These are phyloP conservation scores for Rhodotorula babjevae DNA, from an alignment of 768 basidiomycete species.

Conservation along the genomic window DNA sequence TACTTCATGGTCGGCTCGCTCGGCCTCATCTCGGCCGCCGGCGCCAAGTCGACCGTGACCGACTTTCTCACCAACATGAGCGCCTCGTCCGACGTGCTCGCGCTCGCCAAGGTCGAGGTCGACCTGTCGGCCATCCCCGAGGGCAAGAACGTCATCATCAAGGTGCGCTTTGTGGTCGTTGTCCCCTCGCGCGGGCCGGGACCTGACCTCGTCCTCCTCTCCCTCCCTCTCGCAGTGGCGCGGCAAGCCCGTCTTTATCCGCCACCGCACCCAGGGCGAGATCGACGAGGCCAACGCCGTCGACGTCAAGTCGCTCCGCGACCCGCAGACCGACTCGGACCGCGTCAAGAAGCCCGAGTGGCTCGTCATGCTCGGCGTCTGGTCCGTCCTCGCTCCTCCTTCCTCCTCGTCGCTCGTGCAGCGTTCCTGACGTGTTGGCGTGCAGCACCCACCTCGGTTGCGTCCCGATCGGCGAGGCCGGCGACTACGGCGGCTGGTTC, in stretches of 20 bases:
- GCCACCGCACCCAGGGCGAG: constrained; percentile 86
- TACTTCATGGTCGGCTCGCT: constrained; percentile 59
- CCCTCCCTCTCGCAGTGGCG: constrained; percentile 60
- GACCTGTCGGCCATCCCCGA: constrained; percentile 85
- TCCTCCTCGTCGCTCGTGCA: background rate
- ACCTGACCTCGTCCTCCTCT: background rate
- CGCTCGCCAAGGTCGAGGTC: constrained; percentile 95
- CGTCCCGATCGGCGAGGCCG: constrained; percentile 76
- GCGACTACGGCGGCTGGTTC: constrained; percentile 18
- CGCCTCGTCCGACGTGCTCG: constrained; percentile 94
- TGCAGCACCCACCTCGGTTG: constrained; percentile 89
- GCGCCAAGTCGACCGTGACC: constrained; percentile 84
- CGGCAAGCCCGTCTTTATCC: constrained; percentile 98
- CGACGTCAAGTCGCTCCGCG: constrained; percentile 82
- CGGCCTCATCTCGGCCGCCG: constrained; percentile 88
- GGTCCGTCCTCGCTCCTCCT: constrained; percentile 11
- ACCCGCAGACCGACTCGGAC: constrained; percentile 83
- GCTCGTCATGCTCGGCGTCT: constrained; percentile 56
- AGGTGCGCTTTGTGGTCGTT: constrained; percentile 16
- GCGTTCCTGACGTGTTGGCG: background rate
- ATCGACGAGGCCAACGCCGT: constrained; percentile 81
- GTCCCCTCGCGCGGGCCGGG: background rate
- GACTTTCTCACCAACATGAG: constrained; percentile 95
- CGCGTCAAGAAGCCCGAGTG: constrained; percentile 93
- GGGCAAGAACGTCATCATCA: constrained; percentile 86